phyloP scores from a whole-genome alignment of 148 eudicot species.

The Camellia sinensis region DNA sequence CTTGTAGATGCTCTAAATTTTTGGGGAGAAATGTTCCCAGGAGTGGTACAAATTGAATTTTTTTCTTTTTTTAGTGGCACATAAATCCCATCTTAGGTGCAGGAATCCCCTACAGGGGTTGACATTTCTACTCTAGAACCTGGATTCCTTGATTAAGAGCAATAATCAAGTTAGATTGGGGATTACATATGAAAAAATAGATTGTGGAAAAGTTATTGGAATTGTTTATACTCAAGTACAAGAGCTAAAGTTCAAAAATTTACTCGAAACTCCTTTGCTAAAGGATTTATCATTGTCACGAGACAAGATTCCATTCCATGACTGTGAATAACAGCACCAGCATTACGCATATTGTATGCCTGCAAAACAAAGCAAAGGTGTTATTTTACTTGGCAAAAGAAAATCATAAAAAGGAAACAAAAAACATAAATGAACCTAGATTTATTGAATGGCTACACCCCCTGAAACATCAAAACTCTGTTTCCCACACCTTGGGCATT shows the following conservation, averaged over 20 bases:
- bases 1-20: background rate
- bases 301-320: conserved; percentile 98
- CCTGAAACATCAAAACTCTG: background rate
- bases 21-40: background rate
- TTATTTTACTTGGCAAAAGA: background rate
- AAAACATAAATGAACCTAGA: background rate
- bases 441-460: background rate
- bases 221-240: too few relatives aligned
- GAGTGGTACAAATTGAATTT: background rate
- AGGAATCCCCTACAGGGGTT: too few relatives aligned
- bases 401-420: background rate
- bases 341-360: conserved; percentile 91
- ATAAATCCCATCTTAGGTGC: background rate
- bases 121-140: too few relatives aligned
- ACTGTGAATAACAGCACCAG: conserved; percentile 96
- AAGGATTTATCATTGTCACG: conserved; percentile 86
- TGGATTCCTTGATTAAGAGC: too few relatives aligned
- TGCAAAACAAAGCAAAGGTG: conserved; percentile 26
- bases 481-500: background rate
- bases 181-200: too few relatives aligned
- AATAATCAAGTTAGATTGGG: too few relatives aligned
- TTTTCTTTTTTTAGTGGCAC: background rate
- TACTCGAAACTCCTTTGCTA: conserved; percentile 85
- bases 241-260: conserved; percentile 11
- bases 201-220: too few relatives aligned